phyloP scores from a whole-genome alignment of 2,329 filamentous ascomycete genomes.

The Hypoxylon sp. region DNA sequence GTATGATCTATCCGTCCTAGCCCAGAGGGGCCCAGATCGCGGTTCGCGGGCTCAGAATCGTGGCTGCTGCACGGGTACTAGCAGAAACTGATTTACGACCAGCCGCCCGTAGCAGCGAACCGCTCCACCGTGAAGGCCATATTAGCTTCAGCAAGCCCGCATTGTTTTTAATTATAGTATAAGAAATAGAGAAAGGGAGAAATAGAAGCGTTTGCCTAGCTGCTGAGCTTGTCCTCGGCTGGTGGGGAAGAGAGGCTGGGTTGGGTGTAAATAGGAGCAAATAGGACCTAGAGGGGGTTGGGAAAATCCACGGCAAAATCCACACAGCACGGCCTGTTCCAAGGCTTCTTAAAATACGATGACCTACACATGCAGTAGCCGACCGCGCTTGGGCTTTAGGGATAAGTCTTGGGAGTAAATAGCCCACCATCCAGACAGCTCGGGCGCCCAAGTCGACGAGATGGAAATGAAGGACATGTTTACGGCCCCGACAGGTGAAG shows the following conservation, averaged over 20 bases:
- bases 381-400: background rate
- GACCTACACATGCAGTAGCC: background rate
- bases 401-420: background rate
- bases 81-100: constrained; percentile 7
- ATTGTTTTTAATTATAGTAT: no score
- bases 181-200: no score
- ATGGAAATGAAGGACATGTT: no score
- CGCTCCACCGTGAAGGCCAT: constrained; percentile 1
- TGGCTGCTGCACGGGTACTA: background rate
- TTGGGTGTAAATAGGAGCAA: constrained; percentile 5
- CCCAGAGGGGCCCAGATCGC: background rate
- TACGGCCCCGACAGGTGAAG: background rate
- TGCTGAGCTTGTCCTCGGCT: background rate
- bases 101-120: constrained; percentile 5
- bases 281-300: no score
- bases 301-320: background rate
- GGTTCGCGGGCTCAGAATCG: background rate
- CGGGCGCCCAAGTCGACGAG: background rate
- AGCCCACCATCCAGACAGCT: background rate
- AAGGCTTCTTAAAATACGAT: no score
- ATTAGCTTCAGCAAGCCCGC: background rate
- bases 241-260: background rate
- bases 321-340: constrained; percentile 1
- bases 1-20: background rate
- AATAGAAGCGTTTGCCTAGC: constrained; percentile 2